Percentiles rank a stretch among this genome's conserved stretches.
Evolutionary conservation across 2,329 filamentous ascomycete species (phyloP).

Genomic region (Pseudogymnoascus sp.): DNA sequence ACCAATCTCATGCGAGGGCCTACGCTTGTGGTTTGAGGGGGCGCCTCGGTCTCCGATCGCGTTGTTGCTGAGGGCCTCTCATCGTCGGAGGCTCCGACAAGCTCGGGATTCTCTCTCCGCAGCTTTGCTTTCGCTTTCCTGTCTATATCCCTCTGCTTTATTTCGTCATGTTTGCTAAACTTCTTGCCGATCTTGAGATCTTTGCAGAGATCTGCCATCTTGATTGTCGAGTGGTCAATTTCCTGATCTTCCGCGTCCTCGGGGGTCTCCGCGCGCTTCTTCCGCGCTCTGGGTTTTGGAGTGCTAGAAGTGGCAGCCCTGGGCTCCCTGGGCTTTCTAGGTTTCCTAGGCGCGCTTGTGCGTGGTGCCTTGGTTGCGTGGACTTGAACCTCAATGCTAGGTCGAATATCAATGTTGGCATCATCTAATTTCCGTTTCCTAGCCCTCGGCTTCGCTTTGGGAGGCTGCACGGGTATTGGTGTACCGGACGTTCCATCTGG

Average conservation of each 20-base stretch:
- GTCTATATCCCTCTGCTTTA: slow-evolving; percentile 58
- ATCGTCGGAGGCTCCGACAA: slow-evolving; percentile 14
- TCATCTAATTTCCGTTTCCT: slow-evolving; percentile 5
- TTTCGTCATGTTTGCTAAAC: slow-evolving; percentile 65
- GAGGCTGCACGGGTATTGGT: slow-evolving; percentile 6
- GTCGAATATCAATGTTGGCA: slow-evolving; percentile 8
- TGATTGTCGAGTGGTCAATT: slow-evolving; percentile 60
- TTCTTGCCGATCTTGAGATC: slow-evolving; percentile 66
- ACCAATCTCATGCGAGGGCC: slow-evolving; percentile 53
- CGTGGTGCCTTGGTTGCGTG: background rate
- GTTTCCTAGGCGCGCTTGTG: background rate
- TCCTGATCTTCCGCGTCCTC: slow-evolving; percentile 54
- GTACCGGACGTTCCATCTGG: slow-evolving; percentile 22
- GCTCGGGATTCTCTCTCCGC: slow-evolving; percentile 21
- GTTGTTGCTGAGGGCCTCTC: background rate
- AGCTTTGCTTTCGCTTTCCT: slow-evolving; percentile 26
- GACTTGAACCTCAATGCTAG: slow-evolving; percentile 10
- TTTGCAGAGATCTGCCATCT: slow-evolving; percentile 65
- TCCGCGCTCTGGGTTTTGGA: slow-evolving; percentile 15
- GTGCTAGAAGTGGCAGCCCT: slow-evolving; percentile 14
- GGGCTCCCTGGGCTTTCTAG: slow-evolving; percentile 4
- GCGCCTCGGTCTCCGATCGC: background rate
- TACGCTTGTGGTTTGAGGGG: slow-evolving; percentile 15
- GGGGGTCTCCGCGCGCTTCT: slow-evolving; percentile 40
- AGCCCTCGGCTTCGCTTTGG: background rate